These are phyloP conservation scores for Neofusicoccum kwambonambiense DNA, from an alignment of 2,329 filamentous ascomycete genomes.

Conservation along the genomic window DNA sequence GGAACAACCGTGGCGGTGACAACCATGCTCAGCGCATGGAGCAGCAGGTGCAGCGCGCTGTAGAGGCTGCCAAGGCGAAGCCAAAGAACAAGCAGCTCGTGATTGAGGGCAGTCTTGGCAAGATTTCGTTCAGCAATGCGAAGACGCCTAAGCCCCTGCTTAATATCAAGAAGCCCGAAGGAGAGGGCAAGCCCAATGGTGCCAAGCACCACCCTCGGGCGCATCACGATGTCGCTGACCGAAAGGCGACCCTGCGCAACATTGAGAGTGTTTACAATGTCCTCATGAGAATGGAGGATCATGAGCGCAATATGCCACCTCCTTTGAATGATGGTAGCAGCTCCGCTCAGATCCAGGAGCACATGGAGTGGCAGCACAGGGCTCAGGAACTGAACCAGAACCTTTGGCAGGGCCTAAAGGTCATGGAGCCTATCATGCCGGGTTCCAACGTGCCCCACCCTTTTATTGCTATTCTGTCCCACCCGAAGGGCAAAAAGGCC, in stretches of 20 bases:
- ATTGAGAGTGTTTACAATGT: conserved; percentile 87
- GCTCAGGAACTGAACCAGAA: conserved; percentile 71
- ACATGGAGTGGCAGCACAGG: conserved; percentile 76
- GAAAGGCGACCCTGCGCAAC: conserved; percentile 78
- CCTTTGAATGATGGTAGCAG: conserved; percentile 64
- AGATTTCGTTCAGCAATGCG: conserved; percentile 98
- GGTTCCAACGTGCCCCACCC: conserved; percentile 68
- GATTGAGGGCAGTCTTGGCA: conserved; percentile 92
- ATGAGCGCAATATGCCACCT: conserved; percentile 76
- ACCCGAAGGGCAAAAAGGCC: conserved; percentile 93
- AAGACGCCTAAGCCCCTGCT: conserved; percentile 94
- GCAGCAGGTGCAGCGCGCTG: conserved; percentile 94
- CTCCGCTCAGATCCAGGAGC: conserved; percentile 66
- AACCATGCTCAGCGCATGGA: conserved; percentile 99
- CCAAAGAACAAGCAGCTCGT: conserved; percentile 97
- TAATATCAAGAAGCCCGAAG: conserved; percentile 87
- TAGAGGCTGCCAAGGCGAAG: conserved; percentile 95
- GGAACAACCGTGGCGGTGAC: conserved; percentile 79
- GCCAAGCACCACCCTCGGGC: conserved; percentile 46
- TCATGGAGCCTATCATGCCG: conserved; percentile 81
- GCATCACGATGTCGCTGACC: conserved; percentile 64
- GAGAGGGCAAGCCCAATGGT: conserved; percentile 57
- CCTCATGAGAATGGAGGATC: conserved; percentile 91
- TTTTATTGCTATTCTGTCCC: conserved; percentile 93
- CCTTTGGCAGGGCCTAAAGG: conserved; percentile 84